Conservation (phyloP, 2,329 filamentous ascomycete genomes). For the Fusarium brevicatenulatum region DNA sequence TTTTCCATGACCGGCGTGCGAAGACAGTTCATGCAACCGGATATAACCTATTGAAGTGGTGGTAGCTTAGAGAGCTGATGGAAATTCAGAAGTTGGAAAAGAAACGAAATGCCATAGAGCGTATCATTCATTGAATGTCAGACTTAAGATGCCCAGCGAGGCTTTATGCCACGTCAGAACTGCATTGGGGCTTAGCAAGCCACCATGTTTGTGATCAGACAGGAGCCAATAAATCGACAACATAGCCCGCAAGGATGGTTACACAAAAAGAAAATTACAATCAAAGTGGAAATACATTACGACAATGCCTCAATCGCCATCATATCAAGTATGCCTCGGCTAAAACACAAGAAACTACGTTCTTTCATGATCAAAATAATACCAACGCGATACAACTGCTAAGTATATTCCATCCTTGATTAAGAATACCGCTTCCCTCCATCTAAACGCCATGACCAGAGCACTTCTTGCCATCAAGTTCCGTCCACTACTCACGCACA, state of each 20-base stretch:
- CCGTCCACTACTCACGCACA: background rate
- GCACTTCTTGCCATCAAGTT: background rate
- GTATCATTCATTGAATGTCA: no score
- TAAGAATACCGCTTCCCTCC: background rate
- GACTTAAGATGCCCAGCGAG: background rate
- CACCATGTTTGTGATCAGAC: background rate
- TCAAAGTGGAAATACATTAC: background rate
- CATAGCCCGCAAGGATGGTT: accelerated
- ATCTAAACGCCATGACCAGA: background rate
- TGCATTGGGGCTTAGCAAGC: background rate
- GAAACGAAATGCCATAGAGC: accelerated
- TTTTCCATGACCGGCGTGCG: background rate
- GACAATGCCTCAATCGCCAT: accelerated
- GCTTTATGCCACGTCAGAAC: background rate
- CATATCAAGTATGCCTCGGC: background rate
- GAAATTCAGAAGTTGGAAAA: no score
- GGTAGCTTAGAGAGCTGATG: accelerated
- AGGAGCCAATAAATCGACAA: background rate
- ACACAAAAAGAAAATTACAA: background rate
- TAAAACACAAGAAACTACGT: background rate
- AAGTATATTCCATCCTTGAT: no score
- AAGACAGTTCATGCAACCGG: no score
- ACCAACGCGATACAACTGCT: no score
- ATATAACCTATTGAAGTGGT: no score
- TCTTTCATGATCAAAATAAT: background rate